Percentiles rank a stretch among this genome's conserved stretches.
phyloP scores from a whole-genome alignment of 2,329 filamentous ascomycete species.

The Lachnellula cervina region DNA sequence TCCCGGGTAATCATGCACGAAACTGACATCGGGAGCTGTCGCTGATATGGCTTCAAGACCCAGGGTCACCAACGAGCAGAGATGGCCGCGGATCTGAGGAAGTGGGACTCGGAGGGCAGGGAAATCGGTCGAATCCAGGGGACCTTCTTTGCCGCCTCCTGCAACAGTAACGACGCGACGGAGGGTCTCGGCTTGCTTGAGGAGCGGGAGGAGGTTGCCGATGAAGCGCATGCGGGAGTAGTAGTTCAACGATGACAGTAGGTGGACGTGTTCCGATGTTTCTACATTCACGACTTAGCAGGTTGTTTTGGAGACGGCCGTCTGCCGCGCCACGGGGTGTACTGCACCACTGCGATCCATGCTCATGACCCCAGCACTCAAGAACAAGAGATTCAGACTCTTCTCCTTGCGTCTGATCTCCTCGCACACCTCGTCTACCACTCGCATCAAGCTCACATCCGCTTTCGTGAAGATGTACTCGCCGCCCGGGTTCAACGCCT shows the following conservation, averaged over 20 bases:
- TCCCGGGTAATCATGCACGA: slow-evolving; percentile 22
- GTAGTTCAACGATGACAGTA: slow-evolving; percentile 44
- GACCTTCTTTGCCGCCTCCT: slow-evolving; percentile 16
- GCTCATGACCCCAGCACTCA: slow-evolving; percentile 36
- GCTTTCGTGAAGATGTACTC: slow-evolving; percentile 43
- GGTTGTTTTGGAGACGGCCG: not conserved
- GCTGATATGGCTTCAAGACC: slow-evolving; percentile 16
- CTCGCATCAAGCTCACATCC: slow-evolving; percentile 45
- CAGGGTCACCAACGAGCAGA: slow-evolving; percentile 15
- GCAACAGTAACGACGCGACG: slow-evolving; percentile 45
- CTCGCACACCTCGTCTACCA: slow-evolving; percentile 44
- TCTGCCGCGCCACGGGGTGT: not conserved
- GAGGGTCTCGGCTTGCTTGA: slow-evolving; percentile 37
- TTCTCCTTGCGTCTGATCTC: slow-evolving; percentile 40
- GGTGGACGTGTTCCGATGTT: slow-evolving; percentile 50
- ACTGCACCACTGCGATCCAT: slow-evolving; percentile 23
- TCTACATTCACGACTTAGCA: slow-evolving; percentile 32
- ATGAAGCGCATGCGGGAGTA: slow-evolving; percentile 54
- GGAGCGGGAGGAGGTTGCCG: slow-evolving; percentile 50
- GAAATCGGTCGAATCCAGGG: slow-evolving; percentile 18
- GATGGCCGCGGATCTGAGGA: slow-evolving; percentile 12
- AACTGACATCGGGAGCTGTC: slow-evolving; percentile 16
- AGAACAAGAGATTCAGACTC: slow-evolving; percentile 42
- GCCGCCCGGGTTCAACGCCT: slow-evolving; percentile 38
- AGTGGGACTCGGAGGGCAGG: slow-evolving; percentile 13